These are phyloP conservation scores for Xylaria acuta DNA, from an alignment of 495 filamentous ascomycete genomes.

Conservation along the genomic window DNA sequence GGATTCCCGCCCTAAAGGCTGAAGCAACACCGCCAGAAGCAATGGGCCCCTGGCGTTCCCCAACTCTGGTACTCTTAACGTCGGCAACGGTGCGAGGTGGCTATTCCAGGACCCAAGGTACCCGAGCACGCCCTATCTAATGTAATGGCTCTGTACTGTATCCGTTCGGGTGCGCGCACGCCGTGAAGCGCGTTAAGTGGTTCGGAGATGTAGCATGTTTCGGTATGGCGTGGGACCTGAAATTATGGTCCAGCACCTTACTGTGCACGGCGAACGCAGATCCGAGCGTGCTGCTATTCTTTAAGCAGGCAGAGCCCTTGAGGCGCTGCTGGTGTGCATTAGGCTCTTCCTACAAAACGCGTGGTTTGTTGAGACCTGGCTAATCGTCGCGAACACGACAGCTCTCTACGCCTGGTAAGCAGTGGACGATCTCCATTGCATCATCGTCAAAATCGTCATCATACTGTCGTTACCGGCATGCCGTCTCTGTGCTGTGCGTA, in stretches of 20 bases:
- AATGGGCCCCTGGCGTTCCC: slow-evolving; percentile 15
- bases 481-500: slow-evolving; percentile 14
- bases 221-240: slow-evolving; percentile 24
- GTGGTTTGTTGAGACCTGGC: slow-evolving; percentile 13
- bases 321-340: slow-evolving; percentile 26
- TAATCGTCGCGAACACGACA: slow-evolving; percentile 4
- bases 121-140: neutral
- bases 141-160: slow-evolving; percentile 1
- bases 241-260: slow-evolving; percentile 11
- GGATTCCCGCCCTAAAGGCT: slow-evolving; percentile 32
- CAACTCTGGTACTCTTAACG: slow-evolving; percentile 10
- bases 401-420: neutral
- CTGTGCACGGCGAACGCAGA: slow-evolving; percentile 18
- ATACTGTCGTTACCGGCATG: slow-evolving; percentile 18
- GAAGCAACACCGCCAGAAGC: slow-evolving; percentile 36
- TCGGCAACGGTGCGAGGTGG: slow-evolving; percentile 14
- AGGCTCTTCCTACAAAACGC: slow-evolving; percentile 22
- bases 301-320: neutral
- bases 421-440: slow-evolving; percentile 15
- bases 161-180: slow-evolving; percentile 3
- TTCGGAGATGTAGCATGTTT: slow-evolving; percentile 18
- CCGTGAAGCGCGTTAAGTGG: slow-evolving; percentile 30
- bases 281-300: slow-evolving; percentile 13
- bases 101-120: neutral
- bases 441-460: slow-evolving; percentile 16